Conservation (phyloP, 2,329 filamentous ascomycete genomes). For the Paracoccidioides brasiliensis region DNA sequence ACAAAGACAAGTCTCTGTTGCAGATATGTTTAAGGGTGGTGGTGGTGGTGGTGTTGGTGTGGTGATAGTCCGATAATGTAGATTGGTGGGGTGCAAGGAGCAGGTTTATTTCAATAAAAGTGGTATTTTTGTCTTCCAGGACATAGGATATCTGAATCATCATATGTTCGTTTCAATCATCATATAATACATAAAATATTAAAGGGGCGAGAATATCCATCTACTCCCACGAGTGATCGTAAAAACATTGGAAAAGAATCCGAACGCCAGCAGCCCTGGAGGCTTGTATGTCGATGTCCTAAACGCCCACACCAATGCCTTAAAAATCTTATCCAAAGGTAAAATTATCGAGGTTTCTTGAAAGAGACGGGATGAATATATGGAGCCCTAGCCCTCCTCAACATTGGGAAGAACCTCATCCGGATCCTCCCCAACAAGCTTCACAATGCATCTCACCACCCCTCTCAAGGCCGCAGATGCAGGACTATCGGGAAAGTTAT, state of each 20-base stretch:
- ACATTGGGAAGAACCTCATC: slow-evolving; percentile 23
- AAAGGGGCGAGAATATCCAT: neutral
- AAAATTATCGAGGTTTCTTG: neutral
- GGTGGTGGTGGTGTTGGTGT: no score
- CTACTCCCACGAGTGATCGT: neutral
- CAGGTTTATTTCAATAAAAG: neutral
- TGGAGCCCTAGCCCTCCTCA: neutral
- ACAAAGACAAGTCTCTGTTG: no score
- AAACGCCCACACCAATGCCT: neutral
- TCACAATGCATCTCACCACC: slow-evolving; percentile 62
- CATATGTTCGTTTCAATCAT: neutral
- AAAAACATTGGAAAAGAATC: neutral
- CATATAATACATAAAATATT: neutral
- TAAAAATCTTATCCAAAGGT: neutral
- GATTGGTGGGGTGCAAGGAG: no score
- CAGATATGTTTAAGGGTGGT: no score
- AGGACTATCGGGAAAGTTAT: slow-evolving; percentile 84
- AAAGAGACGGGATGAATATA: neutral
- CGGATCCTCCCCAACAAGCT: slow-evolving; percentile 51
- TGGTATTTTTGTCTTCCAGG: neutral
- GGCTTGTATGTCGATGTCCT: neutral
- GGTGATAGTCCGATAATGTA: no score
- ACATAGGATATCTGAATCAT: neutral
- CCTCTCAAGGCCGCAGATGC: slow-evolving; percentile 68
- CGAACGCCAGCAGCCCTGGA: neutral